phyloP scores from a whole-genome alignment of 441 rosid genomes.

The Corymbia calophylla region DNA sequence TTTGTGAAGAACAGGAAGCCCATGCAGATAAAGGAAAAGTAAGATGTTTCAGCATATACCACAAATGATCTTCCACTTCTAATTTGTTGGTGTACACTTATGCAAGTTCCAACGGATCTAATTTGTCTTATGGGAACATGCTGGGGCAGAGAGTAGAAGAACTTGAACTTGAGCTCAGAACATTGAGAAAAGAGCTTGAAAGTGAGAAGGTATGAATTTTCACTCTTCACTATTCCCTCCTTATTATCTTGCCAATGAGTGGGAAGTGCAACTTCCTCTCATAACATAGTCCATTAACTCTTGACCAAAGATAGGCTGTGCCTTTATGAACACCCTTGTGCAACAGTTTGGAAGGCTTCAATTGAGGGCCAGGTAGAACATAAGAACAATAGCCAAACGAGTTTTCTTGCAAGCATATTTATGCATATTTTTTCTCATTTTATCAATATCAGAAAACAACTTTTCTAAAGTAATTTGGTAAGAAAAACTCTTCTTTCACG shows the following conservation, averaged over 20 bases:
- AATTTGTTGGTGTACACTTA: neutral
- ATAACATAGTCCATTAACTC: neutral
- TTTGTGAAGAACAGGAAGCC: slow-evolving; percentile 63
- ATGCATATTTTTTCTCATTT: neutral
- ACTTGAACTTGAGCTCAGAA: slow-evolving; percentile 58
- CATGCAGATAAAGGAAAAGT: slow-evolving; percentile 66
- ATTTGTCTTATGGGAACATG: slow-evolving; percentile 1
- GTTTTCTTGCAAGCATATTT: neutral
- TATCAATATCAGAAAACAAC: neutral
- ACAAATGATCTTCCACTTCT: neutral
- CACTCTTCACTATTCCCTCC: slow-evolving; percentile 1
- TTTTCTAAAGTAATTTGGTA: neutral
- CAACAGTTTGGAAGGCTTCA: neutral
- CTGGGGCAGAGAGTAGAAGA: slow-evolving; percentile 74
- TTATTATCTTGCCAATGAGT: neutral
- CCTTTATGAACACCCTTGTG: neutral
- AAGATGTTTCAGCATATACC: slow-evolving; percentile 1
- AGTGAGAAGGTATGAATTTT: slow-evolving; percentile 71
- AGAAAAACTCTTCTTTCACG: neutral
- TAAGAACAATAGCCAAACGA: neutral
- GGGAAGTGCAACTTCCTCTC: neutral
- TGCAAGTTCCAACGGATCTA: neutral
- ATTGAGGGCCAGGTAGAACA: neutral
- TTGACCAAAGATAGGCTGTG: neutral
- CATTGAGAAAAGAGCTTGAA: slow-evolving; percentile 59